Percentiles rank a stretch among this genome's conserved stretches.
These are phyloP conservation scores for Verticillium zaregamsianum DNA, from an alignment of 2,329 filamentous ascomycete genomes.

Conservation along the genomic window DNA sequence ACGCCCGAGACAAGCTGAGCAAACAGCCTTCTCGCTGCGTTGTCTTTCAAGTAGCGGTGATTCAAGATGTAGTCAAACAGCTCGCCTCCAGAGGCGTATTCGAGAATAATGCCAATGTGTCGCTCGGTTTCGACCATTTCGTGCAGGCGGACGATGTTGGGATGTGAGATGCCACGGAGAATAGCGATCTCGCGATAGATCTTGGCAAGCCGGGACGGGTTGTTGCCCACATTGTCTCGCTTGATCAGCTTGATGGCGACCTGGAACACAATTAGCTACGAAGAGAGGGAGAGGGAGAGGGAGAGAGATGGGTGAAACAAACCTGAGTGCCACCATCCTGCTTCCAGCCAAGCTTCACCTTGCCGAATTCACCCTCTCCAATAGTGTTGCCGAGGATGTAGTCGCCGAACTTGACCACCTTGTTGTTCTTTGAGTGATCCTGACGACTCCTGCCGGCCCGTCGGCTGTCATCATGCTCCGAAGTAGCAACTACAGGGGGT, in stretches of 20 bases:
- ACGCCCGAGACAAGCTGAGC: conserved; percentile 95
- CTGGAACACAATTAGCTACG: conserved; percentile 32
- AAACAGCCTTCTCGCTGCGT: conserved; percentile 84
- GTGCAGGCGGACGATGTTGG: conserved; percentile 93
- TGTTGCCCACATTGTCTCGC: conserved; percentile 81
- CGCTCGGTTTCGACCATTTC: conserved; percentile 98
- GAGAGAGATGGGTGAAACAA: conserved; percentile 15
- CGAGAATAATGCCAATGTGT: conserved; percentile 96
- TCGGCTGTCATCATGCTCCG: conserved; percentile 39
- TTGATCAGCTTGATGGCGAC: conserved; percentile 98
- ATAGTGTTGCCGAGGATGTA: conserved; percentile 95
- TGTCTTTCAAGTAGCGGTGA: conserved; percentile 93
- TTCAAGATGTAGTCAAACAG: conserved; percentile 98
- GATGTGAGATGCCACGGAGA: conserved; percentile 79
- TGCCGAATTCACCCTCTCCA: conserved; percentile 96
- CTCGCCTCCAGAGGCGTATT: conserved; percentile 96
- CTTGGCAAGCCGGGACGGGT: conserved; percentile 86
- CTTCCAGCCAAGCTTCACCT: conserved; percentile 98
- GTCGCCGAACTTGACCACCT: conserved; percentile 87
- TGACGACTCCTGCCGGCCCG: conserved; percentile 51
- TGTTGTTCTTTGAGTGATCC: conserved; percentile 57
- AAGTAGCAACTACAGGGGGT: conserved; percentile 39
- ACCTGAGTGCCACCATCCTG: conserved; percentile 85
- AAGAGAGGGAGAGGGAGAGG: neutral
- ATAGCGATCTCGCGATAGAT: conserved; percentile 97